Base-by-base conservation (phyloP, 371 early-diverging fungal species). In the Basidiobolus meristosporus region DNA sequence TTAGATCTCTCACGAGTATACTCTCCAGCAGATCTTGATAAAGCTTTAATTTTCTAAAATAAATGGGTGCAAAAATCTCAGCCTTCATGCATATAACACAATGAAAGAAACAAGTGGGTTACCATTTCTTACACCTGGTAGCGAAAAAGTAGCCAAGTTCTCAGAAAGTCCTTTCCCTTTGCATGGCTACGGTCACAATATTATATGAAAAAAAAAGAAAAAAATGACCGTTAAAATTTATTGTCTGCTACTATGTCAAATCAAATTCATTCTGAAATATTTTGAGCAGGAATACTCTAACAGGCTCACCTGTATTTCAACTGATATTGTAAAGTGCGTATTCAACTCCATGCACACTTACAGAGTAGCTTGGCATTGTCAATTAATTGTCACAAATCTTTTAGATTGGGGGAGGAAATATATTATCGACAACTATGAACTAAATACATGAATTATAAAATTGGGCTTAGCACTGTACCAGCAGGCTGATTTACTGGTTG, bases 31-130 rank as follows among this genome's bases (percentile, higher is more conserved):
- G 69, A 70, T n/a, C 95, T 80, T 29, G 85, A 82, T 33, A 96
- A 71, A 15, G 74, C 72, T 57, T 87, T 82, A 12, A 90, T 76
- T 76, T 90, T 90, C 90, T 77, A 59, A 43, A 35, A 18, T n/a
- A 11, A 44, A 6, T 12, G 39, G 9, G 15, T 22, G 7, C n/a
- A 12, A 21, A 38, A 23, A 26, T 3, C 26, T 26, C 5, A 26
- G 26, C 9, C 26, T 26, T 26, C 3, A 26, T 26, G 9, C 26
- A 9, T 30, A 32, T 32, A 32, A 11, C 16, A 4, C n/a, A 5
- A 5, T 32, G 5, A 26, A 26, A 9, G 26, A 26, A 9, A n/a
- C n/a, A 26, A 26, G 9, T 26, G 26, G 3, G 26, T 26, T 26
- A 26, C 26, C 26, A 26, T 26, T 26, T 5, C 26, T 26, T 26